phyloP scores from a whole-genome alignment of 2,329 filamentous ascomycete species.

The Helotiales sp. region DNA sequence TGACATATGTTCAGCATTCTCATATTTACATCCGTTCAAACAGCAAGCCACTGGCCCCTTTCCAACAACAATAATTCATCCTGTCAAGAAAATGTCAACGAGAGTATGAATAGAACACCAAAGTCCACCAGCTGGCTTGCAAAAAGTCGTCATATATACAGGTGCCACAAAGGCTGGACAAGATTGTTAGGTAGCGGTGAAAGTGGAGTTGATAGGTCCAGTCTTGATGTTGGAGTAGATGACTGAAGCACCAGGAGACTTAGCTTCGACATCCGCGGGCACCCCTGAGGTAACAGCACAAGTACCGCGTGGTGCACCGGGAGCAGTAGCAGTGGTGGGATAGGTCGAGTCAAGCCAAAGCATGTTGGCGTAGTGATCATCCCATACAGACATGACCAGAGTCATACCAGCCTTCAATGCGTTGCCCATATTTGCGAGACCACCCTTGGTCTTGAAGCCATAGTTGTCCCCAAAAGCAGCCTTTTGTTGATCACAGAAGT shows the following conservation, averaged over 20 bases:
- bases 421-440: slow-evolving; percentile 52
- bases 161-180: background rate
- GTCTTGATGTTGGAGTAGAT: slow-evolving; percentile 33
- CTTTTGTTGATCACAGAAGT: slow-evolving; percentile 58
- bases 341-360: slow-evolving; percentile 71
- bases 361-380: slow-evolving; percentile 63
- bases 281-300: slow-evolving; percentile 53
- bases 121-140: background rate
- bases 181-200: slow-evolving; percentile 8
- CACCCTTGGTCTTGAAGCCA: slow-evolving; percentile 55
- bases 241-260: slow-evolving; percentile 46
- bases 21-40: slow-evolving; percentile 7
- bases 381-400: slow-evolving; percentile 60
- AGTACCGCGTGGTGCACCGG: slow-evolving; percentile 54
- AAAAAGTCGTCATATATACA: background rate
- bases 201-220: slow-evolving; percentile 33
- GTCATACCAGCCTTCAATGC: slow-evolving; percentile 51
- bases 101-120: background rate
- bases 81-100: background rate
- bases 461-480: slow-evolving; percentile 52
- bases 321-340: slow-evolving; percentile 44
- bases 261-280: slow-evolving; percentile 49
- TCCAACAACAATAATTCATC: background rate
- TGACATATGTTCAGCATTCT: background rate
- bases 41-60: background rate